Evolutionary conservation across 352 stramenopile genomes (phyloP), one percentile per base, ranked within the genome.

Genomic region (Hyaloperonospora brassicae): DNA sequence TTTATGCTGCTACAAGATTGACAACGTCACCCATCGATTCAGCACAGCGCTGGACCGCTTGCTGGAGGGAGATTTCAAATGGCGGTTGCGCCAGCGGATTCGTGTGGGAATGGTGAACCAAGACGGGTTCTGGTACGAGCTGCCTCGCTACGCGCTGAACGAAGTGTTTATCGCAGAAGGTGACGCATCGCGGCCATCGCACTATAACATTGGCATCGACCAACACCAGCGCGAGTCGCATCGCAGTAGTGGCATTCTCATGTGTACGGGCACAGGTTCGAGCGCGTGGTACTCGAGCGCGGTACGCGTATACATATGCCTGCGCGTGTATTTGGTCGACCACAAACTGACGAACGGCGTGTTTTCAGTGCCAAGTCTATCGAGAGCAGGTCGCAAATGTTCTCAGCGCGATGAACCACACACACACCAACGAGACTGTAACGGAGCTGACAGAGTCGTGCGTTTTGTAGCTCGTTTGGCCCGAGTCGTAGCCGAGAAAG

Each of bases 121-220:
- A 44, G 84, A 94, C 60, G 84, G 84, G 2, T 92, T 82, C 60
- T 92, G 84, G 79, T 88, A 91, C 39, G 82, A 95, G 40, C 58
- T 95, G 14, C 82, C 83, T 36, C 83, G 79, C 11, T 95, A 87
- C 48, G 84, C 84, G 27, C 65, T 95, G 25, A 95, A 95, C 55
- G 84, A 94, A 73, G 83, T 95, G 39, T 95, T 95, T 53, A 93
- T 95, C 54, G 84, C 84, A 8, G 84, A 95, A 63, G 84, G 77
- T 22, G 84, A 95, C 31, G 79, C 84, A 31, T 92, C 82, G 24
- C 82, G 83, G 0, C 84, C 84, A 35, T 91, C 82, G 40, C 79
- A 89, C 57, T 92, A 95, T 73, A 89, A 93, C 48, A 92, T 95
- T 44, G 84, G 84, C 43, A 82, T 93, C 17, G 84, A 95, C 55